These are phyloP conservation scores for Themeda triandra DNA, from an alignment of 176 grass and related monocot species.

Conservation along the genomic window DNA sequence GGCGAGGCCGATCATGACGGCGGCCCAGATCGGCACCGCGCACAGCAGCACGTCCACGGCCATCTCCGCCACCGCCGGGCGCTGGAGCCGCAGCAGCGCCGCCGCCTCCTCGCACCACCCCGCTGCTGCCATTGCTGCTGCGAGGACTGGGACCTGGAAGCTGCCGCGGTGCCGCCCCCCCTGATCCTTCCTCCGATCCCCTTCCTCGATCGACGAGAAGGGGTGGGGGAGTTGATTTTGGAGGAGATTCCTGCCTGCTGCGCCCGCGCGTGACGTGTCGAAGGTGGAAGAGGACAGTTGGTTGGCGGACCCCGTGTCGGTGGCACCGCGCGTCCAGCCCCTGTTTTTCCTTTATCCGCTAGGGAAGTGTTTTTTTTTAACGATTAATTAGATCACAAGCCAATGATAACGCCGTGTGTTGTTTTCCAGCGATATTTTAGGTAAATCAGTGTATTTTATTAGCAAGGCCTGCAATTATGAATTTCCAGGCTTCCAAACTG, in stretches of 20 bases:
- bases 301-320: not conserved
- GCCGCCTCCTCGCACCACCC: slow-evolving; percentile 57
- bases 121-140: slow-evolving; percentile 62
- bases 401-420: no score
- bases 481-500: not conserved
- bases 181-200: no score
- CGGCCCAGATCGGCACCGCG: slow-evolving; percentile 97
- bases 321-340: not conserved
- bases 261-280: not conserved
- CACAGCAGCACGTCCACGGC: slow-evolving; percentile 85
- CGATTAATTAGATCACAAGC: no score
- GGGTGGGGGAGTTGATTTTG: not conserved
- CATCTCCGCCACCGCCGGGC: slow-evolving; percentile 76
- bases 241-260: not conserved
- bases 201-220: not conserved
- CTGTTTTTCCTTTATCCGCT: not conserved
- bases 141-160: not conserved
- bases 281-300: not conserved
- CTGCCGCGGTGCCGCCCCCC: not conserved
- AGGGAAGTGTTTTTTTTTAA: no score
- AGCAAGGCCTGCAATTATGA: not conserved
- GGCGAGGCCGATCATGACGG: slow-evolving; percentile 90
- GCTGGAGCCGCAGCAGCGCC: slow-evolving; percentile 47
- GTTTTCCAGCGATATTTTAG: not conserved
- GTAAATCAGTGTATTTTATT: not conserved